Percentiles rank a stretch among this genome's conserved stretches.
Conservation (phyloP, 2,329 filamentous ascomycete genomes). For the Zasmidium cellare region DNA sequence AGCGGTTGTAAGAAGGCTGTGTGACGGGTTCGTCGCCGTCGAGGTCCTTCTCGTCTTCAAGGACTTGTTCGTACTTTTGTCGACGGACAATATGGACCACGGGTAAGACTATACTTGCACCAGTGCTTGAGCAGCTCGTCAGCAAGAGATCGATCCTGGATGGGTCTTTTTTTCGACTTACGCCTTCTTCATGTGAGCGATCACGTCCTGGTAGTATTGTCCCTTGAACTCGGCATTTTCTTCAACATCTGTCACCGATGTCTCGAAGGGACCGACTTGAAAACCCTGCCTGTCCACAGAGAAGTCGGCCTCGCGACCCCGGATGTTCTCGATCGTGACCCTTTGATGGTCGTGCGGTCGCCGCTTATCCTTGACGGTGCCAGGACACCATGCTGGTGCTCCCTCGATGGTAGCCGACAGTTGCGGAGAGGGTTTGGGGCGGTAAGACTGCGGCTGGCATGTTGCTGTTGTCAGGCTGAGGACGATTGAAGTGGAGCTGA, state of each 20-base stretch:
- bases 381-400: background rate
- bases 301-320: background rate
- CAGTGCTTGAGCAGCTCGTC: background rate
- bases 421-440: background rate
- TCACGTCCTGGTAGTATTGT: background rate
- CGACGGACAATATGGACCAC: background rate
- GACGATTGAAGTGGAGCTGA: too few species aligned
- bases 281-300: background rate
- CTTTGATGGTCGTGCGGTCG: background rate
- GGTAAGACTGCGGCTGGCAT: background rate
- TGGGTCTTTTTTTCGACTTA: background rate
- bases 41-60: background rate
- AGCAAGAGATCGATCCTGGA: background rate
- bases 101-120: background rate
- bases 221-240: background rate
- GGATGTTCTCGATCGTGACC: slow-evolving; percentile 1
- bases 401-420: background rate
- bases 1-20: background rate
- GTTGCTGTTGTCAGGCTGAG: too few species aligned
- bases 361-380: background rate
- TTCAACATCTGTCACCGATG: background rate
- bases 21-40: background rate
- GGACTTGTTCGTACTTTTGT: background rate
- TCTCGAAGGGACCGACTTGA: background rate
- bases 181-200: background rate